Evolutionary conservation across 108 stramenopile species (phyloP).

Genomic region (Mayamaea pseudoterrestris): DNA sequence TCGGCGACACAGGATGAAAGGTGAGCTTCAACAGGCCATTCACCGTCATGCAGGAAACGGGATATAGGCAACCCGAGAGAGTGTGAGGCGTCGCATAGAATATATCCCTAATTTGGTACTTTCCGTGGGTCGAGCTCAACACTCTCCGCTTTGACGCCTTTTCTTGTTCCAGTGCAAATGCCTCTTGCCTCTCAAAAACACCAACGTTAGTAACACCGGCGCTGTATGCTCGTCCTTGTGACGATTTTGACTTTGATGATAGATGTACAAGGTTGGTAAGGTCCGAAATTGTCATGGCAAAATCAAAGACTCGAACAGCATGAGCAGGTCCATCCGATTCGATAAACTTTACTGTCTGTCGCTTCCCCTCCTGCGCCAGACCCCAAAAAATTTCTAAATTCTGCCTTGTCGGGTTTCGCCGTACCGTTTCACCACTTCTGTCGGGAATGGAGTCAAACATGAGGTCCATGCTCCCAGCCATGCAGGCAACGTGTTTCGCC

Average conservation of each 20-base stretch:
- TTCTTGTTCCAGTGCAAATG: slow-evolving; percentile 33
- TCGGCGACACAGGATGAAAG: slow-evolving; percentile 67
- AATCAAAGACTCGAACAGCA: slow-evolving; percentile 76
- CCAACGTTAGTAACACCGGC: slow-evolving; percentile 77
- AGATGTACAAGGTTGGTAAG: slow-evolving; percentile 78
- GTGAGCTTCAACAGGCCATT: slow-evolving; percentile 61
- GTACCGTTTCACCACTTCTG: slow-evolving; percentile 38
- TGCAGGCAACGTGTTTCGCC: slow-evolving; percentile 70
- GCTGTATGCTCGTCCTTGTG: slow-evolving; percentile 76
- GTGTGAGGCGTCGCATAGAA: slow-evolving; percentile 71
- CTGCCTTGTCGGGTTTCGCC: slow-evolving; percentile 21
- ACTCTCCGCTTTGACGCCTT: no score
- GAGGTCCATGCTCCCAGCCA: slow-evolving; percentile 76
- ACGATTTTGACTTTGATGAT: slow-evolving; percentile 60
- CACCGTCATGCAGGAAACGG: slow-evolving; percentile 60
- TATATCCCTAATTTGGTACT: slow-evolving; percentile 58
- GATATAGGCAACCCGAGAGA: slow-evolving; percentile 61
- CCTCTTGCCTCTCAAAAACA: slow-evolving; percentile 58
- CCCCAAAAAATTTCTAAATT: slow-evolving; percentile 44
- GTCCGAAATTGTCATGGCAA: slow-evolving; percentile 71
- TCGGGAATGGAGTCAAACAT: slow-evolving; percentile 69
- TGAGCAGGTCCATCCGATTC: slow-evolving; percentile 55
- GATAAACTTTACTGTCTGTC: slow-evolving; percentile 58
- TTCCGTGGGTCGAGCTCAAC: slow-evolving; percentile 40
- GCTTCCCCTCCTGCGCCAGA: slow-evolving; percentile 45